These are phyloP conservation scores for Rosellinia necatrix DNA, from an alignment of 2,329 filamentous ascomycete species.

Conservation along the genomic window DNA sequence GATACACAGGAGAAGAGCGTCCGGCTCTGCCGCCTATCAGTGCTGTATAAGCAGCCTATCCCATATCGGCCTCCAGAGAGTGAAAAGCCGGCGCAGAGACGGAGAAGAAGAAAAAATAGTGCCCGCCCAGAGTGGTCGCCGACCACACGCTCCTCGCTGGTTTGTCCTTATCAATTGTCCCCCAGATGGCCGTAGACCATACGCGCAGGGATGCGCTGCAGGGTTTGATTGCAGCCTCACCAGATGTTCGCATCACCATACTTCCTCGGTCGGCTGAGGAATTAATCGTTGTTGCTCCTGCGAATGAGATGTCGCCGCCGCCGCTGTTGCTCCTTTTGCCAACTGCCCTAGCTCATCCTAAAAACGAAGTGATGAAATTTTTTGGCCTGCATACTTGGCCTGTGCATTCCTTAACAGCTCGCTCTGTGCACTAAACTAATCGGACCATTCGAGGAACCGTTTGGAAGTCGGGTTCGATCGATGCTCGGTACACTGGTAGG, in stretches of 20 bases:
- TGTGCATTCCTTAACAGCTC: constrained; percentile 10
- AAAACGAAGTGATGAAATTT: constrained; percentile 9
- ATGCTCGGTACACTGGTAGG: too few species aligned
- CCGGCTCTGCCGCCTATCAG: too few species aligned
- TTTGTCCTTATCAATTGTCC: constrained; percentile 10
- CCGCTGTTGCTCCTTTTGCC: neutral
- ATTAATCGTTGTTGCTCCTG: constrained; percentile 1
- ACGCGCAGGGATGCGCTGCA: constrained; percentile 29
- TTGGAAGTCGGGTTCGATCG: too few species aligned
- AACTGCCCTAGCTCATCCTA: neutral
- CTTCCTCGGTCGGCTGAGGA: constrained; percentile 8
- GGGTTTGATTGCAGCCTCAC: constrained; percentile 30
- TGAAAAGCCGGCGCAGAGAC: neutral
- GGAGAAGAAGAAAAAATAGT: neutral
- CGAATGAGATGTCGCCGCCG: neutral
- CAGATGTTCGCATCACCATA: constrained; percentile 6
- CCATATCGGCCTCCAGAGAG: too few species aligned
- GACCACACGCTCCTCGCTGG: constrained; percentile 19
- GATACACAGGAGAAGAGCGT: too few species aligned
- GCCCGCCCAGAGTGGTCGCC: constrained; percentile 20
- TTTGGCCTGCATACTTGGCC: constrained; percentile 17
- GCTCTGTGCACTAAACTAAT: constrained; percentile 3
- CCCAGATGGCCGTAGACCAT: constrained; percentile 15
- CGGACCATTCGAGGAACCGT: constrained; percentile 7
- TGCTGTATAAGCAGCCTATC: too few species aligned